Conservation (phyloP, 2,329 filamentous ascomycete genomes). For the Pseudofabraea citricarpa region DNA sequence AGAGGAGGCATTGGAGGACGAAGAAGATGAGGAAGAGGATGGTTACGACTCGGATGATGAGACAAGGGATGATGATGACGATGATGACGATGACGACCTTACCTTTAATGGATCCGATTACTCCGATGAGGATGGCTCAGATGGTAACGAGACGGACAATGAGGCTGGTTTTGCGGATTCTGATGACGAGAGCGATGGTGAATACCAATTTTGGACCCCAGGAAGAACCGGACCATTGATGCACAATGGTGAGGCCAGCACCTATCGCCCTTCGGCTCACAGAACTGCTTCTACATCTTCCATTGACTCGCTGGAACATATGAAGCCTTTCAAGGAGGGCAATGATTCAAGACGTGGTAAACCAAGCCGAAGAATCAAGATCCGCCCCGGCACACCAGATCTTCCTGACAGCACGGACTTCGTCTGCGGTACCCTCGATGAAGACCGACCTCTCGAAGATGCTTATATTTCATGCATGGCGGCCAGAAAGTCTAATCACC, state of each 20-base stretch:
- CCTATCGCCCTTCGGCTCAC: conserved; percentile 23
- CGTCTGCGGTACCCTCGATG: conserved; percentile 95
- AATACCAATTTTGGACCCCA: conserved; percentile 58
- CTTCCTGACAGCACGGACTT: conserved; percentile 97
- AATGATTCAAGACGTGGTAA: conserved; percentile 8
- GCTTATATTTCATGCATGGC: conserved; percentile 85
- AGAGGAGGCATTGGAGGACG: conserved; percentile 78
- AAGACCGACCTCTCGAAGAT: conserved; percentile 90
- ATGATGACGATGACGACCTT: conserved; percentile 51
- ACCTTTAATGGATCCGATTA: conserved; percentile 41
- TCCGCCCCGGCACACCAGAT: conserved; percentile 69
- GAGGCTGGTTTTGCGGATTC: conserved; percentile 67
- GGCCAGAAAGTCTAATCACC: conserved; percentile 76
- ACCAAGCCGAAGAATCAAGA: conserved; percentile 36
- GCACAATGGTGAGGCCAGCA: conserved; percentile 12
- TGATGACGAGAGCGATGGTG: conserved; percentile 61
- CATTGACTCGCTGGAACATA: conserved; percentile 39
- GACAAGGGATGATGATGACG: conserved; percentile 39
- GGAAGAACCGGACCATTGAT: conserved; percentile 31
- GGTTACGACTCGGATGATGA: conserved; percentile 38
- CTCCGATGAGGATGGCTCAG: conserved; percentile 67
- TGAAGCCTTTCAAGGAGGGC: conserved; percentile 17
- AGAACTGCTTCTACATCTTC: conserved; percentile 56
- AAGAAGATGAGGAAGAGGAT: conserved; percentile 41
- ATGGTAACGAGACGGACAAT: conserved; percentile 62